Evolutionary conservation across 768 basidiomycete genomes (phyloP).

Genomic region (Thelephora aurantiotincta): DNA sequence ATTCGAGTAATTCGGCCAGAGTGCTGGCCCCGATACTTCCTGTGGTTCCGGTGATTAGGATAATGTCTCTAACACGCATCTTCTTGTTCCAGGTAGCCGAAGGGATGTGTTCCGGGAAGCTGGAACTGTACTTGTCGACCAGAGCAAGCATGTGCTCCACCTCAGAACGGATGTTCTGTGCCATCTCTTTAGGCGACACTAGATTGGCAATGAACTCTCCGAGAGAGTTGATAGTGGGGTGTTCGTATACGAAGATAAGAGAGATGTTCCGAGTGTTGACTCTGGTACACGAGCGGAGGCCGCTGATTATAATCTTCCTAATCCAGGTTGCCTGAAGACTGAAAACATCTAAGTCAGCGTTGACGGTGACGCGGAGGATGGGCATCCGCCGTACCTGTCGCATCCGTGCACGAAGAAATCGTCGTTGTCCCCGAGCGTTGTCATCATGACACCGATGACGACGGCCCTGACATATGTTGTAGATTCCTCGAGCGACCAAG

Average conservation of each 20-base stretch:
- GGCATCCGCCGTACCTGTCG: constrained; percentile 18
- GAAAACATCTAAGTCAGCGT: background rate
- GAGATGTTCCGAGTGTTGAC: constrained; percentile 12
- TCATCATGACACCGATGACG: constrained; percentile 20
- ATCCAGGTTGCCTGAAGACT: constrained; percentile 29
- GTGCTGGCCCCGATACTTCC: constrained; percentile 12
- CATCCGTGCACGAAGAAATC: constrained; percentile 27
- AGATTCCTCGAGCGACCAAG: constrained; percentile 13
- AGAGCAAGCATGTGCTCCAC: constrained; percentile 1
- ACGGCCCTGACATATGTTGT: constrained; percentile 19
- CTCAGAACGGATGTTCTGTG: background rate
- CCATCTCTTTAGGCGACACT: background rate
- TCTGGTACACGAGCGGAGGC: constrained; percentile 15
- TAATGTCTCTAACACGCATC: background rate
- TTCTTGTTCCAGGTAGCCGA: background rate
- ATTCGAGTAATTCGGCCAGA: constrained; percentile 6
- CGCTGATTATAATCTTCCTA: constrained; percentile 23
- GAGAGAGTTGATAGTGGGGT: constrained; percentile 20
- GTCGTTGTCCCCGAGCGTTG: constrained; percentile 16
- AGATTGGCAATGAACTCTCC: constrained; percentile 3
- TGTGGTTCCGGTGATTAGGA: constrained; percentile 14
- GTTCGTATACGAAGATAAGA: constrained; percentile 21
- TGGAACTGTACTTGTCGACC: constrained; percentile 1
- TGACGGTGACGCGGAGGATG: too few species aligned
- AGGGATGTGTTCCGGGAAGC: background rate